Evolutionary conservation across 768 basidiomycete species (phyloP), one percentile per base, ranked within the genome.

Genomic region (Trametes meyenii): DNA sequence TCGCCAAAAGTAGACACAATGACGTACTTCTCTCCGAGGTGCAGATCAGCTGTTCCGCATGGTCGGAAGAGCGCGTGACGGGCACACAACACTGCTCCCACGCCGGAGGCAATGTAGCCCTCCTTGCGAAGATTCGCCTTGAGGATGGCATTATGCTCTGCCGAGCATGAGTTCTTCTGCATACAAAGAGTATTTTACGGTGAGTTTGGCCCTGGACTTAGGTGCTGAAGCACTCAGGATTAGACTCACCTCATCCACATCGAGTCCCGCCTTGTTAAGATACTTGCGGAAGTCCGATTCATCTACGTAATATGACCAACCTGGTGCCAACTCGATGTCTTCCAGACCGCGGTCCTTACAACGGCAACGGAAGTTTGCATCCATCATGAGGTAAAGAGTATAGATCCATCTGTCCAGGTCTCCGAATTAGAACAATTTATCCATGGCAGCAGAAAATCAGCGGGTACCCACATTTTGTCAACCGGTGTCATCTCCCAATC

Each of bases 61-160:
- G 11, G 19, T 23, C 45, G 19, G n/a, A 48, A 19, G 7, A 48
- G 21, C 19, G 45, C 21, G 19, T 48, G 62, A 10, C 62, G 54
- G 1, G 50, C 61, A 33, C 62, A 63, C 10, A 63, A 23, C 1
- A 63, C 62, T 1, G 54, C 62, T 16, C 62, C 62, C 7, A 63
- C 62, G n/a, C 62, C 62, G 8, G 50, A 50, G 5, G 50, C 35
- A 33, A 63, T 52, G n/a, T 50, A 56, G 23, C 56, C 56, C 17
- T 53, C 13, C 19, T 39, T 39, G 1, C 49, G 62, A 13, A 54
- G 51, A 45, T 53, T 63, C 3, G 62, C 62, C 16, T 58, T 50
- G 19, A 56, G 39, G 11, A 60, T 50, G 10, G 54, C 50, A 6
- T 55, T 49, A 39, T 45, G 48, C n/a, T 49, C 38, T 13, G 55